Evolutionary conservation across 2,329 filamentous ascomycete species (phyloP).

Genomic region (Fusarium sterilihyphosum): DNA sequence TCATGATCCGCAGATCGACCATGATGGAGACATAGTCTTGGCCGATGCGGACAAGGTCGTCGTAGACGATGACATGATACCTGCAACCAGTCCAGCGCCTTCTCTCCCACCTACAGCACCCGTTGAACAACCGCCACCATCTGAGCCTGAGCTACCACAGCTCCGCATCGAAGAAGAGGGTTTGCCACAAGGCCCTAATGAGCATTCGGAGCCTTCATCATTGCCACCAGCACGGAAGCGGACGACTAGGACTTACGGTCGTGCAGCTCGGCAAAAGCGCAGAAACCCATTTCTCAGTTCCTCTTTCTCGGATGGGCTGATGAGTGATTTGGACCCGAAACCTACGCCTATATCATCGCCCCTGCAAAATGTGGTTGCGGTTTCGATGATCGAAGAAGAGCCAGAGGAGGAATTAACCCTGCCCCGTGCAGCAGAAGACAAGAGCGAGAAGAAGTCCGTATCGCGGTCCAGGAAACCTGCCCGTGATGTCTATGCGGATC

Average conservation of each 20-base stretch:
- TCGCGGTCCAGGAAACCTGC: slow-evolving; percentile 22
- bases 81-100: slow-evolving; percentile 51
- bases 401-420: background rate
- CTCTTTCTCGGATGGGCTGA: slow-evolving; percentile 42
- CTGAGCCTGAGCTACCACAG: slow-evolving; percentile 50
- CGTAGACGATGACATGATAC: slow-evolving; percentile 51
- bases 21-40: slow-evolving; percentile 15
- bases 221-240: slow-evolving; percentile 38
- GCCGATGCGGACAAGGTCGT: slow-evolving; percentile 25
- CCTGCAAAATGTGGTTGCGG: background rate
- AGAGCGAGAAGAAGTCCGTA: background rate
- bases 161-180: slow-evolving; percentile 39
- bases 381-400: slow-evolving; percentile 21
- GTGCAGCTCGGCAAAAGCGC: slow-evolving; percentile 26
- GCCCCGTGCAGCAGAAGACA: background rate
- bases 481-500: slow-evolving; percentile 20
- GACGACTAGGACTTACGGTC: slow-evolving; percentile 38
- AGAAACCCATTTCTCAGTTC: slow-evolving; percentile 45
- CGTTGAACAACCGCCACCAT: slow-evolving; percentile 29
- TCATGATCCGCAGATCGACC: slow-evolving; percentile 9
- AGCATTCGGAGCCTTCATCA: slow-evolving; percentile 44
- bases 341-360: slow-evolving; percentile 25
- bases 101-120: slow-evolving; percentile 42
- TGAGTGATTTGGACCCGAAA: slow-evolving; percentile 18
- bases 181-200: background rate